These are phyloP conservation scores for Trichophyton mentagrophytes DNA, from an alignment of 2,329 filamentous ascomycete genomes.

Conservation along the genomic window DNA sequence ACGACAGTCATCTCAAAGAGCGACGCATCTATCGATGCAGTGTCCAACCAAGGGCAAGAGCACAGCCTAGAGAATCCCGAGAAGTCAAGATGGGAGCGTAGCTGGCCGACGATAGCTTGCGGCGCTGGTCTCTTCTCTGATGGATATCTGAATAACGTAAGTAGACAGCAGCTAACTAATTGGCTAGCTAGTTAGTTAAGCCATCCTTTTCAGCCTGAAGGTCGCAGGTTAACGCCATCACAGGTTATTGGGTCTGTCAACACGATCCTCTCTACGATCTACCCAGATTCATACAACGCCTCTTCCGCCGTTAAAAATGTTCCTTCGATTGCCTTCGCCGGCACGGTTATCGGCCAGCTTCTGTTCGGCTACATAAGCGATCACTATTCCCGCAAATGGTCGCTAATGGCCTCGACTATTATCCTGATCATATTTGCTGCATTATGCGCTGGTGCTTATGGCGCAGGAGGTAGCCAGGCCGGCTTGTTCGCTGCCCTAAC, in stretches of 20 bases:
- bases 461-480: slow-evolving; percentile 51
- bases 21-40: not conserved
- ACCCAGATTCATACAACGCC: slow-evolving; percentile 53
- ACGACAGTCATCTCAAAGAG: not conserved
- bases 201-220: not conserved
- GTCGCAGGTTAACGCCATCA: not conserved
- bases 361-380: slow-evolving; percentile 43
- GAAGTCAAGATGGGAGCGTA: slow-evolving; percentile 40
- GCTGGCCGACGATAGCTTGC: slow-evolving; percentile 70
- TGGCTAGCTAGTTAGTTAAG: not conserved
- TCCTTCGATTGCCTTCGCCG: slow-evolving; percentile 55
- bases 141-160: slow-evolving; percentile 78
- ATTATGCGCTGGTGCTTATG: slow-evolving; percentile 64
- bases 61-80: slow-evolving; percentile 6
- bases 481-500: slow-evolving; percentile 69
- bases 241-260: slow-evolving; percentile 77
- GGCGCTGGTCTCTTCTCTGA: slow-evolving; percentile 84
- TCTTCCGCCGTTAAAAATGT: slow-evolving; percentile 63
- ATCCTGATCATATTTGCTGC: slow-evolving; percentile 79
- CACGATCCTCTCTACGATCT: slow-evolving; percentile 58
- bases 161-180: slow-evolving; percentile 12
- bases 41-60: not conserved
- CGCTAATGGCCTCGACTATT: slow-evolving; percentile 65
- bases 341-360: slow-evolving; percentile 21
- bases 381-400: slow-evolving; percentile 72